Percentiles rank a stretch among this genome's conserved stretches.
phyloP scores from a whole-genome alignment of 1,139 yeast genomes.

The Chernovozyma sophiae-reginae region DNA sequence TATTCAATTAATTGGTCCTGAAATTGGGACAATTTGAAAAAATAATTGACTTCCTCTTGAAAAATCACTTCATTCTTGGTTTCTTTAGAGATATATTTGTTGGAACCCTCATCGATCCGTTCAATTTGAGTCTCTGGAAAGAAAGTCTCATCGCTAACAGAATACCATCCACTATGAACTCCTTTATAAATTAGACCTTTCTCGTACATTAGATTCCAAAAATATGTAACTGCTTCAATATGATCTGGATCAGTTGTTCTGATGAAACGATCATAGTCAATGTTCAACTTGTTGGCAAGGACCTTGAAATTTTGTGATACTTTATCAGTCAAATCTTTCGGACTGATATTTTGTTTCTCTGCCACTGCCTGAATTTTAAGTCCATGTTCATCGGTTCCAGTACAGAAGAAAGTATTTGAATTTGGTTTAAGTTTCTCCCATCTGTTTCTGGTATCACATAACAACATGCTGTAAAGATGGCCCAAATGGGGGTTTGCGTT shows the following conservation, averaged over 20 bases:
- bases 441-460: conserved; percentile 73
- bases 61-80: conserved; percentile 71
- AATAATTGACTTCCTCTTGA: conserved; percentile 82
- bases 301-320: conserved; percentile 60
- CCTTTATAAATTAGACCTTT: conserved; percentile 78
- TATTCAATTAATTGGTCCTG: conserved; percentile 49
- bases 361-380: conserved; percentile 78
- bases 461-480: conserved; percentile 81
- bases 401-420: conserved; percentile 52
- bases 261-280: conserved; percentile 72
- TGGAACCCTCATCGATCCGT: conserved; percentile 37
- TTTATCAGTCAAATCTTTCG: conserved; percentile 69
- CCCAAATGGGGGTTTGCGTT: conserved; percentile 96
- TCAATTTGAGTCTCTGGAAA: conserved; percentile 79
- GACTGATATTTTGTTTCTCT: conserved; percentile 44
- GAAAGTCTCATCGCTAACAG: conserved; percentile 90
- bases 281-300: conserved; percentile 54
- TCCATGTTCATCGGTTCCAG: conserved; percentile 99
- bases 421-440: conserved; percentile 55
- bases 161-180: conserved; percentile 90
- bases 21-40: conserved; percentile 67
- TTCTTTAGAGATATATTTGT: conserved; percentile 58
- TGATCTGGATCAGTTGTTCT: conserved; percentile 90
- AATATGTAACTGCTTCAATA: conserved; percentile 51
- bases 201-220: conserved; percentile 63